Base-by-base conservation (phyloP, 228 moss, liverwort and hornwort genomes). In the Sphagnum magellanicum region DNA sequence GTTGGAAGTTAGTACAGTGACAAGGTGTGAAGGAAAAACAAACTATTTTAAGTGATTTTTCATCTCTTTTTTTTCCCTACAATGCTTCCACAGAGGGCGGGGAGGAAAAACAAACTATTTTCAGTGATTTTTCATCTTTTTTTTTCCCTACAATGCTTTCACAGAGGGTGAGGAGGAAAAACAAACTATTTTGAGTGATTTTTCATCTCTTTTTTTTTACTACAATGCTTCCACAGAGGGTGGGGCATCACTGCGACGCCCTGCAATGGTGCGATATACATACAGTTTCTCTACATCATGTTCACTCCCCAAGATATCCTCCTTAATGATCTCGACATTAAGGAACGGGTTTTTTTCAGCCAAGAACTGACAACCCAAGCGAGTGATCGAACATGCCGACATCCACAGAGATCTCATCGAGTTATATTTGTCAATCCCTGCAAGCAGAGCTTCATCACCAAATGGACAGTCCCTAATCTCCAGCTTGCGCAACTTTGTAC, bases 381-480 rank as follows among this genome's bases (percentile, higher is more conserved):
- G 73, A 52, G 89, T 97, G 51, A 93, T 79, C 55, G 57, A 74
- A 73, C 93, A 90, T 0, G 77, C 50, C 17, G 97, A 97, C 91
- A 97, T 82, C 93, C 93, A 97, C 66, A 97, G 50, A 5, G 93
- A 93, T 3, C 91, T 79, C 97, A 97, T 93, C 8, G 88, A 78
- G 73, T 88, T 86, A 70, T 91, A 97, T 71, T 90, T 90, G 10
- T 87, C 74, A 1, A 88, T 79, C n/a, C 97, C 93, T 10, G 71
- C 74, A 51, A 91, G 71, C 14, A 97, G 73, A 14, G 97, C 97
- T 48, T 79, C 85, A 59, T 97, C 93, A 7, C 97, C 97, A 17
- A 93, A 93, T 5, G 97, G 97, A 60, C 88, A 88, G 73, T 93
- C 90, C 59, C 93, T 69, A 17, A 97, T 81, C 83, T 97, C 97